These are phyloP conservation scores for Saitozyma podzolica DNA, from an alignment of 768 basidiomycete genomes.

Conservation along the genomic window DNA sequence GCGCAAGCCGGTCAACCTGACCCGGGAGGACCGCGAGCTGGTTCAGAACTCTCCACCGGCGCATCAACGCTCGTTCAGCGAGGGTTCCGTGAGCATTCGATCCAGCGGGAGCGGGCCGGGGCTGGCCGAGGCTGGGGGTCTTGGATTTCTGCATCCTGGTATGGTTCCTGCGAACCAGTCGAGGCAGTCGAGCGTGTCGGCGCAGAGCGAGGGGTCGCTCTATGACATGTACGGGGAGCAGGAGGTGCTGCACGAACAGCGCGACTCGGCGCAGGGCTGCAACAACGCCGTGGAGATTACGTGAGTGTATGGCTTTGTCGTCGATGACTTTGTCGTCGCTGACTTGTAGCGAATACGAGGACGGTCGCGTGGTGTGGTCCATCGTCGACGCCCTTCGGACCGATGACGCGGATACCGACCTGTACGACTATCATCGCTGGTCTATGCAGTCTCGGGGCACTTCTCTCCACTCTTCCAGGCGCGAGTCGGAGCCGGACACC, in stretches of 20 bases:
- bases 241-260: not conserved
- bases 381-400: conserved; percentile 37
- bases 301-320: conserved; percentile 15
- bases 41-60: conserved; percentile 21
- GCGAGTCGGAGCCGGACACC: not conserved
- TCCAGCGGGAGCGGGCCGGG: not conserved
- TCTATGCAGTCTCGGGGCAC: conserved; percentile 23
- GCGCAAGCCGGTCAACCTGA: conserved; percentile 41
- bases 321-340: conserved; percentile 4
- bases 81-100: not conserved
- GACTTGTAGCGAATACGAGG: conserved; percentile 40
- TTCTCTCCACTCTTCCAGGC: conserved; percentile 14
- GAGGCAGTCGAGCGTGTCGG: not conserved
- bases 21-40: conserved; percentile 35
- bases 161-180: conserved; percentile 2
- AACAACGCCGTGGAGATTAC: conserved; percentile 41
- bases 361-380: conserved; percentile 44
- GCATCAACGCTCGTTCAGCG: conserved; percentile 17
- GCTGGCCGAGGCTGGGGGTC: conserved; percentile 8
- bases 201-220: conserved; percentile 17
- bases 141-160: conserved; percentile 33
- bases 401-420: conserved; percentile 5
- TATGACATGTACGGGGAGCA: conserved; percentile 38
- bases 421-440: not conserved
- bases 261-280: not conserved